phyloP scores from a whole-genome alignment of 352 stramenopile species.

The Phytophthora sp. region DNA sequence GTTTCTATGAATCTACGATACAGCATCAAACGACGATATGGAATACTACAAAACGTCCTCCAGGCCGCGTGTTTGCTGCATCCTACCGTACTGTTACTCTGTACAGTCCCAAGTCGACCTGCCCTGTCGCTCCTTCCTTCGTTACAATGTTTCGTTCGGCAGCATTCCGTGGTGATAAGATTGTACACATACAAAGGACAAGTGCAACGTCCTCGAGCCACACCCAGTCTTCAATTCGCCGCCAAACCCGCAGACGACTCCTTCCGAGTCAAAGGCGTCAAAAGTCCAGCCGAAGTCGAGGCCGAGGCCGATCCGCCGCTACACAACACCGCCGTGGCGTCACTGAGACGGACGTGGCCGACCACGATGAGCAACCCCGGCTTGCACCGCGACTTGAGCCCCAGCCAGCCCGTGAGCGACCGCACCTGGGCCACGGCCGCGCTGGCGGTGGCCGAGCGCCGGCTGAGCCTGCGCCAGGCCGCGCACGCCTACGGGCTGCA shows the following conservation, averaged over 20 bases:
- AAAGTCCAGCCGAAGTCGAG: too few relatives aligned
- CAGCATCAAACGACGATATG: too few relatives aligned
- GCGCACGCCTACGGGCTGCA: constrained; percentile 71
- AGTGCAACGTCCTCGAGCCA: not conserved
- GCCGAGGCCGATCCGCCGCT: not conserved
- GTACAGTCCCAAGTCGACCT: not conserved
- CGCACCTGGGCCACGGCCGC: constrained; percentile 19
- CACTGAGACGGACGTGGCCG: too few relatives aligned
- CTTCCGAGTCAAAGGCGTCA: too few relatives aligned
- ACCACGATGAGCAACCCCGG: constrained; percentile 5
- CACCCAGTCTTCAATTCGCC: constrained; percentile 19
- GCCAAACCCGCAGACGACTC: constrained; percentile 1
- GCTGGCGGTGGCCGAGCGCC: constrained; percentile 67
- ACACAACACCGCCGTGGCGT: too few relatives aligned
- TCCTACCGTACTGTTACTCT: constrained; percentile 13
- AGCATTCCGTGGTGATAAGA: constrained; percentile 5
- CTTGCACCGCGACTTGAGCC: constrained; percentile 10
- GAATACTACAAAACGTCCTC: too few relatives aligned
- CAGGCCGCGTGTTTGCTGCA: constrained; percentile 5
- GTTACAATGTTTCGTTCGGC: constrained; percentile 23
- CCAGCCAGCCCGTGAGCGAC: not conserved
- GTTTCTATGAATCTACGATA: too few relatives aligned
- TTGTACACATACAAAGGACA: not conserved
- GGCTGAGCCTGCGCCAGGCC: constrained; percentile 62
- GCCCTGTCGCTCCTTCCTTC: not conserved